Conservation (phyloP, 192 early-diverging fungal genomes). For the Allomyces javanicus region DNA sequence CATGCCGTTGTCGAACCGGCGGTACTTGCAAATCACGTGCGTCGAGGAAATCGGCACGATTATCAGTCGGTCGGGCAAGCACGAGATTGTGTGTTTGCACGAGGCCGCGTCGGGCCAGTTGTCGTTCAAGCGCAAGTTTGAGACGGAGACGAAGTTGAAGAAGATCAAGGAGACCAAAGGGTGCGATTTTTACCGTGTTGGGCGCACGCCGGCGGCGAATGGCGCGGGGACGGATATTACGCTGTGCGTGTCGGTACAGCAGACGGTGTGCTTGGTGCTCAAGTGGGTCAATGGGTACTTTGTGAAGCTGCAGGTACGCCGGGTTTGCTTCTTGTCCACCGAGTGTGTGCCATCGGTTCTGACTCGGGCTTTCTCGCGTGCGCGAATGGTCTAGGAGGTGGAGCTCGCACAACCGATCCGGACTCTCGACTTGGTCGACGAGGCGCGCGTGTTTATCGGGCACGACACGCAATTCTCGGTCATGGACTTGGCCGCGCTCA, state of each 20-base stretch:
- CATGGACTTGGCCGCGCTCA: background rate
- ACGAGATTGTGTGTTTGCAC: slow-evolving; percentile 3
- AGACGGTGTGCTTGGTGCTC: slow-evolving; percentile 15
- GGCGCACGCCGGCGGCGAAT: slow-evolving; percentile 5
- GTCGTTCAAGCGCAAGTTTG: slow-evolving; percentile 18
- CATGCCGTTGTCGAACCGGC: slow-evolving; percentile 1
- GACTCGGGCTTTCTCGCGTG: too few species aligned
- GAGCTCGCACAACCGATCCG: slow-evolving; percentile 3
- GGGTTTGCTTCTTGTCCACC: background rate
- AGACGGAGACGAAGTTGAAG: slow-evolving; percentile 24
- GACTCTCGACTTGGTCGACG: background rate
- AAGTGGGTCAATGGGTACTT: slow-evolving; percentile 15
- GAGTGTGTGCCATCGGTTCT: too few species aligned
- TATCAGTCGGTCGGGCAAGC: slow-evolving; percentile 7
- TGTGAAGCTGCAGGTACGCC: background rate
- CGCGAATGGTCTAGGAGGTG: background rate
- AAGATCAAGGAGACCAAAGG: slow-evolving; percentile 35
- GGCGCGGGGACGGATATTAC: slow-evolving; percentile 11
- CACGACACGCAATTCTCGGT: background rate
- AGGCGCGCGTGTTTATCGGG: background rate
- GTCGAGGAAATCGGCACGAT: slow-evolving; percentile 6
- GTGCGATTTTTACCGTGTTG: slow-evolving; percentile 12
- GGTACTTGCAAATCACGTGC: slow-evolving; percentile 5
- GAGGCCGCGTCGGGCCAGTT: background rate
- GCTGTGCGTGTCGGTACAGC: slow-evolving; percentile 20